Base-by-base conservation (phyloP, 257 asterid species). In the Solanum virginianum region DNA sequence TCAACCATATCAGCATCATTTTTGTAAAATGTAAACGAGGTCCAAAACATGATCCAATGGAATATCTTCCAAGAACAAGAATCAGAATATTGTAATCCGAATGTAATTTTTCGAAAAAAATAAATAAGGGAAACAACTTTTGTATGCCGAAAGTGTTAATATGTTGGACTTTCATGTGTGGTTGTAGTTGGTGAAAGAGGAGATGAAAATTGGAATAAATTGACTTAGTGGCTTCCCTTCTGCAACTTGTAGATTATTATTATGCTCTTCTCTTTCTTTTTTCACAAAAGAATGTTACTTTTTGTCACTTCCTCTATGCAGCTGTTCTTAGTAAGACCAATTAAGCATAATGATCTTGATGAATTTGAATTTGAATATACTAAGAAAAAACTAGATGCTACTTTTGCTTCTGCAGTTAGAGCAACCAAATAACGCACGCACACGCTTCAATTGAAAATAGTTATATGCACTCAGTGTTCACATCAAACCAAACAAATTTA, bases 221-320 rank as follows among this genome's bases (percentile, higher is more conserved):
- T 85, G 85, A 56, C 77, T 79, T 53, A 43, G 85, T 85, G 84
- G 88, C 86, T 87, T 84, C 83, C 80, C 59, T 43, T 83, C 55
- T 80, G 87, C 92, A 86, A 91, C 88, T 85, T 87, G 92, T 66
- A 82, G 18, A 85, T 81, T n/a, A 84, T 84, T 26, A 55, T 70
- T 32, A 57, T 57, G 60, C 68, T 80, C 68, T 82, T 74, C 60
- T 80, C 47, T 70, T 75, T 32, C 55, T 74, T 68, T 57, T 36
- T 57, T 83, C 54, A 80, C 20, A 71, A 86, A 85, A 85, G 56
- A 66, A 74, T 57, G 66, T 51, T 81, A 63, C 63, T 39, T 85
- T 60, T 79, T 26, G 77, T 62, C 84, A 77, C 15, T 63, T 60
- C 87, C 49, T 45, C 47, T 60, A 17, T 63, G 41, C 45, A 62